Base-by-base conservation (phyloP, 1,139 yeast species). In the Geotrichum citri-aurantii region DNA sequence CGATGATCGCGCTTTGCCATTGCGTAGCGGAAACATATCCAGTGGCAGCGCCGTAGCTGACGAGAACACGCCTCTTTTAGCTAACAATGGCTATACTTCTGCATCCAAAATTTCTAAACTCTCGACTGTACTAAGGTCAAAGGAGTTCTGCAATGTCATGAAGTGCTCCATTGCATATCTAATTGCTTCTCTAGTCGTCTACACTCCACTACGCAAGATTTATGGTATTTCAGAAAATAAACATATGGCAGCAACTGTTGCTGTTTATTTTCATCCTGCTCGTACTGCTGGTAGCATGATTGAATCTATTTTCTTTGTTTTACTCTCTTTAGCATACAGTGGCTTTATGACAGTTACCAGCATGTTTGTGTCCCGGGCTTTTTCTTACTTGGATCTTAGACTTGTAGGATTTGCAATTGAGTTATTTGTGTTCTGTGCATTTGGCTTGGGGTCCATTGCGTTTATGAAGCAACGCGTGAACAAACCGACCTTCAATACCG, bases 191-290 rank as follows among this genome's bases (percentile, higher is more conserved):
- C 68, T 87, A 58, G 88, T 86, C 1, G 95, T 88, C n/a, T 88
- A 86, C 70, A 80, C 83, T 65, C 76, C 82, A 0, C 74, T 81
- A 1, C 77, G 88, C 51, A 81, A 87, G 31, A 63, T 82, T 1
- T 70, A 88, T 56, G 96, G 96, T 0, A 70, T 75, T 48, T 80
- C 89, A 19, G 93, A 87, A 70, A 84, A 87, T 27, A 89, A 88
- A 69, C 96, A 89, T 72, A 80, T 88, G 66, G 84, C 86, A 7
- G 90, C 95, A 26, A 89, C 96, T 0, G 86, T 86, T 19, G 88
- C 89, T 0, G 95, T 88, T 2, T 89, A 89, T 70, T 88, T 89
- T 75, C 95, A 88, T 67, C 93, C 96, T 0, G 81, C 92, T 2
- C 72, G 96, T 56, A 80, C 95, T 0, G 81, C 82, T 59, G 96